Evolutionary conservation across 1,284 basidiomycete species (phyloP), one percentile per base, ranked within the genome.

Genomic region (Gymnopus androsaceus): DNA sequence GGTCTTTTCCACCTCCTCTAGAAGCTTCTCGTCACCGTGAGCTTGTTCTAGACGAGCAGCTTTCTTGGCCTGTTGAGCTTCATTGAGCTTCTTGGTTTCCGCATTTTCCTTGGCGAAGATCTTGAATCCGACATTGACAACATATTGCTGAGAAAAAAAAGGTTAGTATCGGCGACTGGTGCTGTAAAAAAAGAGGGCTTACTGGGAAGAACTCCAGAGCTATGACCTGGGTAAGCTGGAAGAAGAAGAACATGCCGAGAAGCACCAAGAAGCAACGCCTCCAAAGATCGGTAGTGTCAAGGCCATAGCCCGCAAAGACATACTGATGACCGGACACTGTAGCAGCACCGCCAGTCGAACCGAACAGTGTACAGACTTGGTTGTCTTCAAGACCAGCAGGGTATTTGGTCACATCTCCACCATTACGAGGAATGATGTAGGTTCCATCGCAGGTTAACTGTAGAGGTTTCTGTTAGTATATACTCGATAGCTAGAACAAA

Each of bases 391-490:
- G 66, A 14, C 51, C 64, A 27, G 75, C 69, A 1, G 88, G 87
- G 69, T 90, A 92, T 61, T 82, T 82, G 37, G 73, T 77, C 38
- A 88, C 64, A 12, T 80, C 83, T 0, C 77, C 75, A 2, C 80
- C 80, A 66, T 92, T 91, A 51, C 87, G 77, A 1, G 92, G 92
- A 19, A 91, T 77, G 53, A 93, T 77, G 63, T 83, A 87, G 31
- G 69, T 73, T 12, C 85, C 84, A 65, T 90, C 85, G 63, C 92
- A 94, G 1, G 74, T 75, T 38, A 92, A 68, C 77, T 85, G 55
- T 5, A 2, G 14, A 36, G 52, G 58, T 14, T 23, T 7, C 44
- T n/a, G 5, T 36, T 41, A 50, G 38, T 46, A 21, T 25, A 7
- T 12, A n/a, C 50, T 31, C 30, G 23, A 23, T 17, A 23, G 15